A percentile compares a stretch with the other conserved stretches of the same genome.
phyloP scores from a whole-genome alignment of 192 early-diverging fungal genomes.

The Tieghemiomyces parasiticus region DNA sequence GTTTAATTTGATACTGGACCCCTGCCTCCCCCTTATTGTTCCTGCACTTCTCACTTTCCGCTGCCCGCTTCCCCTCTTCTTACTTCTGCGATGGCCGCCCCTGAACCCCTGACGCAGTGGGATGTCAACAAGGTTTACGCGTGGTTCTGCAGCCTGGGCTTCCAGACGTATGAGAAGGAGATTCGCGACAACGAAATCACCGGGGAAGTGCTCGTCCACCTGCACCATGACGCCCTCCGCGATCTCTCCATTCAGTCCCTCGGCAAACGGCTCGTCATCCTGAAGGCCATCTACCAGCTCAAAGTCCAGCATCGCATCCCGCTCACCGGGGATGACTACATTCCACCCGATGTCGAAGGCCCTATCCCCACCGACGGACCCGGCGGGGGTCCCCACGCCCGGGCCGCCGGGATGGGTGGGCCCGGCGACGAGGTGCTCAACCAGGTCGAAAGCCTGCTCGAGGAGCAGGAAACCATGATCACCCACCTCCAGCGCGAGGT shows the following conservation, averaged over 20 bases:
- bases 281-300: slow-evolving; percentile 76
- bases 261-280: slow-evolving; percentile 71
- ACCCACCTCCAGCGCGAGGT: slow-evolving; percentile 27
- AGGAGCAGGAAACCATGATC: slow-evolving; percentile 16
- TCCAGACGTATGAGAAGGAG: slow-evolving; percentile 3
- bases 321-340: slow-evolving; percentile 69
- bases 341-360: slow-evolving; percentile 46
- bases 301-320: slow-evolving; percentile 67
- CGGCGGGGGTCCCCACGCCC: neutral
- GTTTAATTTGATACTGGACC: no score
- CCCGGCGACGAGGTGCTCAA: neutral
- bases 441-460: slow-evolving; percentile 2
- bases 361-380: no score
- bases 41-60: no score
- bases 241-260: slow-evolving; percentile 74
- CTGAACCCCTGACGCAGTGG: slow-evolving; percentile 10
- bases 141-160: slow-evolving; percentile 12
- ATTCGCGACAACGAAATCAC: slow-evolving; percentile 71
- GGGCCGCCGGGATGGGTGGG: neutral
- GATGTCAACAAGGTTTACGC: slow-evolving; percentile 3
- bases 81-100: no score
- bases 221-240: slow-evolving; percentile 82
- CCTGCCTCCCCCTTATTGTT: no score
- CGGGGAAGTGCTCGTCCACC: slow-evolving; percentile 72
- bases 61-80: no score